Conservation (phyloP, 306 rosid genomes). For the Carpinus viminea region DNA sequence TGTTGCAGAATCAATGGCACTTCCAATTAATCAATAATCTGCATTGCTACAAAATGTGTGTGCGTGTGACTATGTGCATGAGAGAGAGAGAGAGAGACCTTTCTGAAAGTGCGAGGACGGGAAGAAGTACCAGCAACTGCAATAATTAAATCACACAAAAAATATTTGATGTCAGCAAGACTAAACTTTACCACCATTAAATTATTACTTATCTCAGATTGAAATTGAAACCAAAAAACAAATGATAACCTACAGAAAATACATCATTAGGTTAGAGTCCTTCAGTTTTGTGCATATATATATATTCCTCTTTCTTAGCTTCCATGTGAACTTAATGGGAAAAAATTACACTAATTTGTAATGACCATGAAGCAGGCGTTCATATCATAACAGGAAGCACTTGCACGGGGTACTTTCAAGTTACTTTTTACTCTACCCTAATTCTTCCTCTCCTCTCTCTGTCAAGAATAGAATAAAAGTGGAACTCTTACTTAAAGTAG, state of each 20-base stretch:
- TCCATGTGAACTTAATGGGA: not conserved
- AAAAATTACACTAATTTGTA: not conserved
- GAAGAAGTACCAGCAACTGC: conserved; percentile 87
- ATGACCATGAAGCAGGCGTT: not conserved
- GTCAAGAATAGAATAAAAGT: not conserved
- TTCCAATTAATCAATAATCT: not conserved
- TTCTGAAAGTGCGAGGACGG: conserved; percentile 73
- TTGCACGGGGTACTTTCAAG: not conserved
- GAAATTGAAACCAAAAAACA: not conserved
- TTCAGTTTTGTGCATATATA: too few species aligned
- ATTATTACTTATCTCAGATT: not conserved
- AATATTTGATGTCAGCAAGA: conserved; percentile 11
- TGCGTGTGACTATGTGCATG: not conserved
- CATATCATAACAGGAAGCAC: not conserved
- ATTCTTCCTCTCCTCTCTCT: not conserved
- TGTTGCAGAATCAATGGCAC: not conserved
- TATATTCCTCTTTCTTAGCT: not conserved
- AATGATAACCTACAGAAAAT: not conserved
- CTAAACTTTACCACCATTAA: not conserved
- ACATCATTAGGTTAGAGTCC: too few species aligned
- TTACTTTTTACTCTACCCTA: not conserved
- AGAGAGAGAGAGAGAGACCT: conserved; percentile 46
- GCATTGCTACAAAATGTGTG: not conserved
- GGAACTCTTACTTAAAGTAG: not conserved
- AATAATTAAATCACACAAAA: conserved; percentile 36